A percentile compares a stretch with the other conserved stretches of the same genome.
These are phyloP conservation scores for Boletellus emodensis DNA, from an alignment of 768 basidiomycete genomes.

Conservation along the genomic window DNA sequence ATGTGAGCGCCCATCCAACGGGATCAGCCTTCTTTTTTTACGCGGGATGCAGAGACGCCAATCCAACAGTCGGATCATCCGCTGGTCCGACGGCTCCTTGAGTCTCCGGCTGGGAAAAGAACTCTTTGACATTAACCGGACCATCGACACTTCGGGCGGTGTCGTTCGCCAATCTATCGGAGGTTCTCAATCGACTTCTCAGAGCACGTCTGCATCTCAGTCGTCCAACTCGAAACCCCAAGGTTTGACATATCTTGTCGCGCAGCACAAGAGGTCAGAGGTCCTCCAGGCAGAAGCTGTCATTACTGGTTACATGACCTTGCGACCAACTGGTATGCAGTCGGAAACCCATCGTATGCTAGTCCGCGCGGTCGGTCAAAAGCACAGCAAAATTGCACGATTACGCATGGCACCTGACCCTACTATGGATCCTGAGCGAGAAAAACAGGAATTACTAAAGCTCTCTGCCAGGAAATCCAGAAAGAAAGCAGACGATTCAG, in stretches of 20 bases:
- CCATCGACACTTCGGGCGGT: conserved; percentile 72
- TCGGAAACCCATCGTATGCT: conserved; percentile 87
- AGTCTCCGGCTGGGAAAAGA: conserved; percentile 92
- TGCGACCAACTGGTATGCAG: conserved; percentile 87
- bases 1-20: conserved; percentile 49
- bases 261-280: conserved; percentile 81
- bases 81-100: conserved; percentile 93
- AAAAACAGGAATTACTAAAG: conserved; percentile 63
- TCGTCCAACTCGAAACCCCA: conserved; percentile 47
- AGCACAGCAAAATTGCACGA: conserved; percentile 76
- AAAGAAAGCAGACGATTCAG: conserved; percentile 50
- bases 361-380: conserved; percentile 80
- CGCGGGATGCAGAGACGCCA: conserved; percentile 56
- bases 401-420: conserved; percentile 80
- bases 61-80: conserved; percentile 86
- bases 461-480: conserved; percentile 61
- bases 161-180: conserved; percentile 56
- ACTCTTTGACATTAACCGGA: conserved; percentile 84
- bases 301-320: conserved; percentile 76
- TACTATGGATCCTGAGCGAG: conserved; percentile 69
- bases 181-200: conserved; percentile 38
- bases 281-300: conserved; percentile 84
- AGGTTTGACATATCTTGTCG: conserved; percentile 84
- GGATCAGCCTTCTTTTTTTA: background rate
- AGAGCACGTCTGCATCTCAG: conserved; percentile 40